Evolutionary conservation across 345 rosid genomes (phyloP), one percentile per base, ranked within the genome.

Genomic region (Arabis hirsuta): DNA sequence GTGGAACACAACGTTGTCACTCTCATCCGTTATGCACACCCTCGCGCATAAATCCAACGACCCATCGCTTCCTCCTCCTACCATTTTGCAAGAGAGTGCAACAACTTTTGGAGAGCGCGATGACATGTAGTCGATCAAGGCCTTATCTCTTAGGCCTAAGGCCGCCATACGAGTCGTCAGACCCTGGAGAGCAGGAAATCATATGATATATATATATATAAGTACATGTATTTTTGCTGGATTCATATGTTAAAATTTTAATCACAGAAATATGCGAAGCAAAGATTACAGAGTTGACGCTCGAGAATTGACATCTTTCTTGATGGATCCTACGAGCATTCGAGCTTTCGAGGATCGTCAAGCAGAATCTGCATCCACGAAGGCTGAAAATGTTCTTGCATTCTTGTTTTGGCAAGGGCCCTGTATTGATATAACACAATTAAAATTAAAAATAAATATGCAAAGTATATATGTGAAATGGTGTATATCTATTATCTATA

Each of bases 51-150:
- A 61, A 51, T 91, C 96, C 8, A 89, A 72, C 9, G 96, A 85
- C 50, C 98, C 96, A 57, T 89, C 98, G 60, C 88, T 91, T 72
- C 96, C 95, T 56, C 96, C 98, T 45, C 98, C 97, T 58, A 91
- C 91, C 92, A 88, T 89, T 77, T 94, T 91, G 84, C 96, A 91
- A 69, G 91, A 90, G 10, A 94, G 78, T 67, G 96, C 86, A 47
- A 91, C 96, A 8, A 83, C 84, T 65, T 81, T 81, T 3, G 86
- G 73, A 12, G 88, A 86, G 72, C 92, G 74, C 2, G 74, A 51
- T 6, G 65, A 67, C 2, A 79, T 83, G 62, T 61, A 77, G 62
- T 90, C 98, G 11, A 74, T 72, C 3, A 36, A 78, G 67, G 76
- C 53, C 68, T 76, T 86, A 54, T 90, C 98, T 4, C 87, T 81